Percentiles rank a stretch among this genome's conserved stretches.
Conservation (phyloP, 257 asterid genomes). For the Penstemon barbatus region DNA sequence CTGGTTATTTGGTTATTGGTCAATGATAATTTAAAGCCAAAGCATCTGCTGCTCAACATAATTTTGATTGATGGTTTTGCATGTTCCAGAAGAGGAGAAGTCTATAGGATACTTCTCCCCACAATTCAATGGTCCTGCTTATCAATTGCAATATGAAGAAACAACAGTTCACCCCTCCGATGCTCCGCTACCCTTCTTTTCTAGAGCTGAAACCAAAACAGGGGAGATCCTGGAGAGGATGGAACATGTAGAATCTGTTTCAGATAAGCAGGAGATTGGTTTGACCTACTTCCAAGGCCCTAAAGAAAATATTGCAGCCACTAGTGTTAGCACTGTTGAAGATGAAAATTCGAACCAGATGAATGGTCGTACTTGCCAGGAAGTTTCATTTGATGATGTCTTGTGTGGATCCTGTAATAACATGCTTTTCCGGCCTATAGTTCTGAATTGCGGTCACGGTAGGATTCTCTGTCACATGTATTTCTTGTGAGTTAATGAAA, state of each 20-base stretch:
- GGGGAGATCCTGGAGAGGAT: conserved; percentile 14
- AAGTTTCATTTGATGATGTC: conserved; percentile 42
- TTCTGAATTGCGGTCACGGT: conserved; percentile 69
- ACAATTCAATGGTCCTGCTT: conserved; percentile 25
- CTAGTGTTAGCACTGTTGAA: conserved; percentile 13
- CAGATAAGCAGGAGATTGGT: conserved; percentile 18
- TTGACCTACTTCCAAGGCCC: neutral
- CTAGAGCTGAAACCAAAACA: neutral
- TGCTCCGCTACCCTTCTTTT: conserved; percentile 1
- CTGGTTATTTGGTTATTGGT: conserved; percentile 8
- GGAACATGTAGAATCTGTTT: conserved; percentile 12
- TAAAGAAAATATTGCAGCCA: conserved; percentile 21
- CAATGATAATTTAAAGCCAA: conserved; percentile 10
- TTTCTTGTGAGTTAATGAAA: conserved; percentile 2
- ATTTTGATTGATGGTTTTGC: conserved; percentile 27
- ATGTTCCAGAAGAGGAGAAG: conserved; percentile 38
- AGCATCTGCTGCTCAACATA: neutral
- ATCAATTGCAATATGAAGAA: conserved; percentile 13
- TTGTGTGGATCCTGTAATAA: conserved; percentile 43
- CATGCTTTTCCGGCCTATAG: conserved; percentile 47
- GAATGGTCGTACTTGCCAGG: conserved; percentile 21
- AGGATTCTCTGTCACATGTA: conserved; percentile 21
- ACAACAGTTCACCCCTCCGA: neutral
- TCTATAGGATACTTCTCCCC: conserved; percentile 33
- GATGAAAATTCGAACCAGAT: conserved; percentile 18